phyloP scores from a whole-genome alignment of 2,329 filamentous ascomycete genomes.

The Calonectria fujianensis region DNA sequence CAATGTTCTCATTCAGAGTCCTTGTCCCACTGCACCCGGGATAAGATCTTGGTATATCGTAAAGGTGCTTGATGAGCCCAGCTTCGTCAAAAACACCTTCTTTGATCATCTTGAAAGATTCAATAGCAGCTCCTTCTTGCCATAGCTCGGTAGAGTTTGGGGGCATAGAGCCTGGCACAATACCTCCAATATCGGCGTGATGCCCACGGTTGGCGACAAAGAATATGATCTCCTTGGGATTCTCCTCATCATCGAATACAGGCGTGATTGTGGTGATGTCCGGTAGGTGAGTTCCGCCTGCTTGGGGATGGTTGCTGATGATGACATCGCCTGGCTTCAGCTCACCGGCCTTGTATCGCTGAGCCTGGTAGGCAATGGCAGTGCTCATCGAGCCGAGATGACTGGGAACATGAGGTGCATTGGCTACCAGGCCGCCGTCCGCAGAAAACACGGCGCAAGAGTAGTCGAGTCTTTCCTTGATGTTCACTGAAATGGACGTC shows the following conservation, averaged over 20 bases:
- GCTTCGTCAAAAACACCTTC: constrained; percentile 61
- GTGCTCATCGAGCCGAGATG: constrained; percentile 87
- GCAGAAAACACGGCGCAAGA: constrained; percentile 86
- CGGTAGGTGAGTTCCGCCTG: constrained; percentile 62
- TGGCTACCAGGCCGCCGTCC: constrained; percentile 82
- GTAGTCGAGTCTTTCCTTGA: constrained; percentile 87
- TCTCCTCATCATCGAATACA: constrained; percentile 56
- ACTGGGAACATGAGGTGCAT: constrained; percentile 84
- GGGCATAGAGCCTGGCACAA: constrained; percentile 85
- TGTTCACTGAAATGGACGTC: constrained; percentile 84
- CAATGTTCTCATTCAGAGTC: constrained; percentile 87
- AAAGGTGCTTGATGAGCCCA: constrained; percentile 77
- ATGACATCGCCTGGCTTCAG: constrained; percentile 84
- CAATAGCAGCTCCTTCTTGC: constrained; percentile 76
- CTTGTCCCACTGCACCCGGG: constrained; percentile 72
- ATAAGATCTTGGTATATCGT: constrained; percentile 48
- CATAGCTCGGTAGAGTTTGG: constrained; percentile 77
- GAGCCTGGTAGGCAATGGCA: constrained; percentile 80
- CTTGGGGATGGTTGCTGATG: constrained; percentile 76
- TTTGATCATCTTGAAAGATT: constrained; percentile 59
- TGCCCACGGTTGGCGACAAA: constrained; percentile 59
- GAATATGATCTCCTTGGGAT: constrained; percentile 57
- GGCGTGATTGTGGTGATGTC: constrained; percentile 56
- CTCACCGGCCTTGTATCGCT: constrained; percentile 80
- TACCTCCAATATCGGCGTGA: constrained; percentile 69